A percentile compares a stretch with the other conserved stretches of the same genome.
Evolutionary conservation across 1,139 yeast species (phyloP).

Genomic region (Yamadazyma oceani): DNA sequence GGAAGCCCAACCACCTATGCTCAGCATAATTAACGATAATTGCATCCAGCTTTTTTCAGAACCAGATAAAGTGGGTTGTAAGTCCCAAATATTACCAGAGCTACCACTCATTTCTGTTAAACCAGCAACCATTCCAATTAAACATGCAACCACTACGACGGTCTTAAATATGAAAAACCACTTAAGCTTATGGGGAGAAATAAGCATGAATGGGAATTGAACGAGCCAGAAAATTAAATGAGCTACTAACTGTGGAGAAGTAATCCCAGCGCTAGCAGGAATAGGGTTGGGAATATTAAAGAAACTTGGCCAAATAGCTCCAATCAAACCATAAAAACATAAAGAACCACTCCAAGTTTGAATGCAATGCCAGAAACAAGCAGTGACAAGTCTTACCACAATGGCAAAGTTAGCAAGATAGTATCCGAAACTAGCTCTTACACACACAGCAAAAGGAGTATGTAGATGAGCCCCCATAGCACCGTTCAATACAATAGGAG

Average conservation of each 20-base stretch:
- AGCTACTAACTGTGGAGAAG: slow-evolving; percentile 12
- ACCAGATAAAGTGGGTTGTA: slow-evolving; percentile 10
- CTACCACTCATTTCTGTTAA: slow-evolving; percentile 15
- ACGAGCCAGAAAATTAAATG: slow-evolving; percentile 15
- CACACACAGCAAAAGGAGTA: slow-evolving; percentile 35
- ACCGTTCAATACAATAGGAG: slow-evolving; percentile 32
- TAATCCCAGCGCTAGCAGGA: slow-evolving; percentile 19
- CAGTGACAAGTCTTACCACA: slow-evolving; percentile 31
- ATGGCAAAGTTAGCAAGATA: slow-evolving; percentile 31
- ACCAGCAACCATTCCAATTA: slow-evolving; percentile 16
- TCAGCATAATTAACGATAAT: slow-evolving; percentile 9
- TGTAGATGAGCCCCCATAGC: slow-evolving; percentile 35
- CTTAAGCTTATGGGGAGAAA: slow-evolving; percentile 15
- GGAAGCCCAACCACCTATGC: slow-evolving; percentile 19
- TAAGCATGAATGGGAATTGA: slow-evolving; percentile 16
- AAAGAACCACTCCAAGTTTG: slow-evolving; percentile 33
- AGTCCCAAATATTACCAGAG: slow-evolving; percentile 12
- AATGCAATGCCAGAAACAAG: slow-evolving; percentile 36
- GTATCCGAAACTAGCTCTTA: slow-evolving; percentile 33
- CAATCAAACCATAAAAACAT: slow-evolving; percentile 29
- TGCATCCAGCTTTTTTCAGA: slow-evolving; percentile 13
- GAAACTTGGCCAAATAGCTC: slow-evolving; percentile 33
- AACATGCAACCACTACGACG: slow-evolving; percentile 14
- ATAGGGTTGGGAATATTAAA: slow-evolving; percentile 24
- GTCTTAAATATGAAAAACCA: slow-evolving; percentile 17